Conservation (phyloP, 306 rosid genomes). For the Vigna unguiculata region DNA sequence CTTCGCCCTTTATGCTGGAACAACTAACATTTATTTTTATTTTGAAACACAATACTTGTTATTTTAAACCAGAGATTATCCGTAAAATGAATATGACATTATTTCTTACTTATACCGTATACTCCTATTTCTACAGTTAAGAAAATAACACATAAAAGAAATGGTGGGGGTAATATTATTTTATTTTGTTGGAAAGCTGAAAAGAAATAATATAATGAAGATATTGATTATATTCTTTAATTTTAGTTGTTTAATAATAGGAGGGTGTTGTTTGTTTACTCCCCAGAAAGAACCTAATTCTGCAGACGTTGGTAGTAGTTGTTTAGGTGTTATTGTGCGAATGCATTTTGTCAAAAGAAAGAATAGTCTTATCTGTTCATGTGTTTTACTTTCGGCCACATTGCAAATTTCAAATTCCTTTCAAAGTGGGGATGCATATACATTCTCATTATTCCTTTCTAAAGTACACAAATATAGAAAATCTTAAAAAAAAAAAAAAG, state of each 20-base stretch:
- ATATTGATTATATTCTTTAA: too few relatives aligned
- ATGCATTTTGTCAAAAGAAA: constrained; percentile 12
- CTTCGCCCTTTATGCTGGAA: neutral
- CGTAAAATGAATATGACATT: neutral
- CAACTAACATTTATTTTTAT: too few relatives aligned
- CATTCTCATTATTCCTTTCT: too few relatives aligned
- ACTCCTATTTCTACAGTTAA: neutral
- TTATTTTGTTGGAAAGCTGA: too few relatives aligned
- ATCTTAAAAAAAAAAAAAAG: too few relatives aligned
- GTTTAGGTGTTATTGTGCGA: neutral
- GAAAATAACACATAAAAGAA: neutral
- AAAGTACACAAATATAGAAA: too few relatives aligned
- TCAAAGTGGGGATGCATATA: too few relatives aligned
- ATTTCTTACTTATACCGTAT: neutral
- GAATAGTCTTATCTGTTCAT: constrained; percentile 11
- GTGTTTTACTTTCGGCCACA: too few relatives aligned
- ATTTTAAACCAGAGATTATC: neutral
- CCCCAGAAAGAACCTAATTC: constrained; percentile 17
- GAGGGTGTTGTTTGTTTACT: neutral
- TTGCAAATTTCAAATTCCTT: too few relatives aligned
- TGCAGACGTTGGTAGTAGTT: neutral
- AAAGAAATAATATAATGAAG: too few relatives aligned
- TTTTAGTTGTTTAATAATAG: neutral
- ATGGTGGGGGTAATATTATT: too few relatives aligned
- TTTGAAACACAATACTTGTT: too few relatives aligned